phyloP scores from a whole-genome alignment of 2,329 filamentous ascomycete species.

The Paracorniculantispora psalliotae region DNA sequence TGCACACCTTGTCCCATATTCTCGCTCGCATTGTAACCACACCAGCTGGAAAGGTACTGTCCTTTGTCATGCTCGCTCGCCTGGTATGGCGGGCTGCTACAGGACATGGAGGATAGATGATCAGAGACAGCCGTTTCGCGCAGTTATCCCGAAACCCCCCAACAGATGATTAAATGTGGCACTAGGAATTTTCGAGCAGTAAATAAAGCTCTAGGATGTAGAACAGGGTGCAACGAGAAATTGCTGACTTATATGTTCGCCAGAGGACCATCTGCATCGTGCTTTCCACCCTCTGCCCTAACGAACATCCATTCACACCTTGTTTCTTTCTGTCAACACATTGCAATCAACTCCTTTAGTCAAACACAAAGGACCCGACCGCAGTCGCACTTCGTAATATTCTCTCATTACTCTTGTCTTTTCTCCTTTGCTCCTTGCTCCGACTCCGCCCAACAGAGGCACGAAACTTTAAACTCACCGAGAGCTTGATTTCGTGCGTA shows the following conservation, averaged over 20 bases:
- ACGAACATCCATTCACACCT: not conserved
- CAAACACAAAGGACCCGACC: not conserved
- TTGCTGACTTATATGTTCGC: not conserved
- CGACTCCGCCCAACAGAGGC: not conserved
- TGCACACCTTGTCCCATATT: not conserved
- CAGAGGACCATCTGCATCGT: not conserved
- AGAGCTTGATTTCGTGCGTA: not conserved
- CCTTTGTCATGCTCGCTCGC: conserved; percentile 7
- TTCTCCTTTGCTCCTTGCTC: not conserved
- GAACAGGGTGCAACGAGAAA: not conserved
- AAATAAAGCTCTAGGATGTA: not conserved
- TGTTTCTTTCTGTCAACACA: not conserved
- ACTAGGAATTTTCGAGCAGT: not conserved
- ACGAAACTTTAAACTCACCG: conserved; percentile 7
- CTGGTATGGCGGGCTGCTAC: not conserved
- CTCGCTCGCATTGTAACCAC: not conserved
- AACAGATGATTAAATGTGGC: not conserved
- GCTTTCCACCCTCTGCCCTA: not conserved
- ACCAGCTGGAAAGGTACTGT: not conserved
- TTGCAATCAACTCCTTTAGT: not conserved
- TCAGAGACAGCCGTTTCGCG: conserved; percentile 4
- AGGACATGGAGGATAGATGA: not conserved
- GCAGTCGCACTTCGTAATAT: not conserved
- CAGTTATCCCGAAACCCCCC: not conserved
- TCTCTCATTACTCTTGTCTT: not conserved